These are phyloP conservation scores for Plasmopara viticola DNA, from an alignment of 352 stramenopile species.

Conservation along the genomic window DNA sequence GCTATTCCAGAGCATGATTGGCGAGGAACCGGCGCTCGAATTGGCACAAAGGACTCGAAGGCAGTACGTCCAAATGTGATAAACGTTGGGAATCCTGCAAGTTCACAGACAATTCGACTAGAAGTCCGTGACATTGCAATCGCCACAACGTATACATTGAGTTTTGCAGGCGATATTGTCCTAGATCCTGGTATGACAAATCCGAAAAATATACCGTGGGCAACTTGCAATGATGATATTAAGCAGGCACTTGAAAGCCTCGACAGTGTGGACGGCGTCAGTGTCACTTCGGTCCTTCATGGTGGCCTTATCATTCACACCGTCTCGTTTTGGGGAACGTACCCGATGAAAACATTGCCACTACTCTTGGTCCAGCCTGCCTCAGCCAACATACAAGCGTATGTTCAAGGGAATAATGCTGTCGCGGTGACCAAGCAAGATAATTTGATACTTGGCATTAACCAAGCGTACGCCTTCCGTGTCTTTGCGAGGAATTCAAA, in stretches of 20 bases:
- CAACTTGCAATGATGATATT: conserved; percentile 19
- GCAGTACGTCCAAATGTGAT: conserved; percentile 35
- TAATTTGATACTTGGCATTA: conserved; percentile 46
- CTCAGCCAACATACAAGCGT: conserved; percentile 12
- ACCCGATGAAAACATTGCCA: conserved; percentile 44
- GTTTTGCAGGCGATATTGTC: conserved; percentile 41
- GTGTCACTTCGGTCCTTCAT: conserved; percentile 27
- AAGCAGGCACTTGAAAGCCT: conserved; percentile 42
- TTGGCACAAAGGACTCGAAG: conserved; percentile 38
- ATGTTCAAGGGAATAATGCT: conserved; percentile 41
- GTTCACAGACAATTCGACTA: conserved; percentile 48
- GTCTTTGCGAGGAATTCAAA: conserved; percentile 49
- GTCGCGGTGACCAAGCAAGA: conserved; percentile 44
- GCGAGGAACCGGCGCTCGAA: conserved; percentile 43
- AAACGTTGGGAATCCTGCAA: conserved; percentile 44
- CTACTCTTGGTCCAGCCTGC: conserved; percentile 27
- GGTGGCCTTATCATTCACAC: conserved; percentile 52
- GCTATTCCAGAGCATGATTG: conserved; percentile 52
- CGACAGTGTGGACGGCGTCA: conserved; percentile 54
- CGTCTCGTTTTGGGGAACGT: conserved; percentile 82
- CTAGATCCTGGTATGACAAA: conserved; percentile 3
- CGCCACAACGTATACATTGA: conserved; percentile 39
- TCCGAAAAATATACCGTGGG: conserved; percentile 34
- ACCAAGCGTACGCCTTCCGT: conserved; percentile 42
- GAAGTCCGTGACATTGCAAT: conserved; percentile 25